Conservation (phyloP, 179 eudicot species). For the Corrigiola litoralis region DNA sequence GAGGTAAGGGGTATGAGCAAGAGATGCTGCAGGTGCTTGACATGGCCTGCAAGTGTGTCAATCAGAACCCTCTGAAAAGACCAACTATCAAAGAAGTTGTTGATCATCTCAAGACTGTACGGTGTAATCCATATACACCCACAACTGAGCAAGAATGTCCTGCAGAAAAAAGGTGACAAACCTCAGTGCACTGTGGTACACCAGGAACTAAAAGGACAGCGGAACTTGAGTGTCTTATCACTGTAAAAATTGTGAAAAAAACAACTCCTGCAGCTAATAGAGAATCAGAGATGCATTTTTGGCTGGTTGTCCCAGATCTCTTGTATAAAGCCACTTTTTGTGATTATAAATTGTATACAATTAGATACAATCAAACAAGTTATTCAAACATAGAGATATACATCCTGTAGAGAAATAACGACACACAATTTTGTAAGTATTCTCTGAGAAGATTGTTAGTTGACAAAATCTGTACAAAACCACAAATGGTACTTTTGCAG, state of each 20-base stretch:
- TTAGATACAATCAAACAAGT: conserved; percentile 5
- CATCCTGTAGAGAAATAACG: conserved; percentile 14
- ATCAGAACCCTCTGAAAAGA: conserved; percentile 63
- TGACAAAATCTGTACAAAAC: neutral
- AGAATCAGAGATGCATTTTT: neutral
- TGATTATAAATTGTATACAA: conserved; percentile 26
- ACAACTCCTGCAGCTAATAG: conserved; percentile 14
- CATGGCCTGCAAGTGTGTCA: conserved; percentile 80
- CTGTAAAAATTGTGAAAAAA: conserved; percentile 12
- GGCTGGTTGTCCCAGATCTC: conserved; percentile 23
- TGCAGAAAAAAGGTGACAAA: conserved; percentile 28
- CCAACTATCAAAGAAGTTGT: conserved; percentile 83
- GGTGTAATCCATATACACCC: conserved; percentile 29
- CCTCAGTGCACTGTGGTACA: conserved; percentile 4
- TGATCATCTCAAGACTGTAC: conserved; percentile 55
- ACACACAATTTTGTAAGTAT: conserved; percentile 10
- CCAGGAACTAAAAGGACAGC: neutral
- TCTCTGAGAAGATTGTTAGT: neutral
- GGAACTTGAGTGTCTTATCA: conserved; percentile 2
- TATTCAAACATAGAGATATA: conserved; percentile 16
- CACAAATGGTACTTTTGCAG: neutral
- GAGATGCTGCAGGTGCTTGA: conserved; percentile 82
- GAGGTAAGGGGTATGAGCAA: conserved; percentile 66
- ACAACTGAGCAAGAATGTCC: conserved; percentile 26
- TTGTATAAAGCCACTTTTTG: conserved; percentile 24